Conservation (phyloP, 768 basidiomycete genomes). For the Rubroboletus pulcherrimus region DNA sequence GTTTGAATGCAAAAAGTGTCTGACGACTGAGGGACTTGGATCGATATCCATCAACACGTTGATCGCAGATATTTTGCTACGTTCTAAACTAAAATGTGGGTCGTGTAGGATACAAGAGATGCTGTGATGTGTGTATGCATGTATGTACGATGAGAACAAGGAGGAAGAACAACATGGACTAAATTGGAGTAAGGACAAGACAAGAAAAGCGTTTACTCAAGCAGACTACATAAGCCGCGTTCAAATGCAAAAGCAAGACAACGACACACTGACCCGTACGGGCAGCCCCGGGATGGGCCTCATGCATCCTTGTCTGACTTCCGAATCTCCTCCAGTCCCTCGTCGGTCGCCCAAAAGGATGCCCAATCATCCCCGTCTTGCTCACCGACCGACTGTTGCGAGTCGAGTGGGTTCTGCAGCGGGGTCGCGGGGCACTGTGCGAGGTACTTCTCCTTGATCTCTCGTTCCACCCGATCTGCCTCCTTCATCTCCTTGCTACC, state of each 20-base stretch:
- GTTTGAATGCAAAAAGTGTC: not conserved
- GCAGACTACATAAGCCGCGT: not conserved
- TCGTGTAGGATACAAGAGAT: constrained; percentile 1
- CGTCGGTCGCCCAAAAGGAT: constrained; percentile 68
- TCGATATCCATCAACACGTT: not conserved
- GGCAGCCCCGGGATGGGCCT: not conserved
- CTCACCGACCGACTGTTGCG: not conserved
- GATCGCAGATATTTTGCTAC: not conserved
- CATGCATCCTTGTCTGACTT: constrained; percentile 60
- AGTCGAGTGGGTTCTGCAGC: not conserved
- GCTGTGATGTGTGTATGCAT: no score
- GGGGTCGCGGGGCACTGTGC: constrained; percentile 15
- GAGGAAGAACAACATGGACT: no score
- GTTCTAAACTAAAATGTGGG: not conserved
- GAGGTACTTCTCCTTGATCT: constrained; percentile 45
- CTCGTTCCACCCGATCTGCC: constrained; percentile 52
- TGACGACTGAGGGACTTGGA: not conserved
- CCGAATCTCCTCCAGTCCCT: constrained; percentile 69
- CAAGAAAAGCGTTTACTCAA: not conserved
- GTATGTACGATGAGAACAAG: no score
- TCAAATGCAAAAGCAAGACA: not conserved
- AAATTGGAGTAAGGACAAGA: not conserved
- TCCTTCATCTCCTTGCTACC: constrained; percentile 63
- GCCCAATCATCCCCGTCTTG: constrained; percentile 27
- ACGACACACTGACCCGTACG: not conserved